These are phyloP conservation scores for Bipolaris sorokiniana DNA, from an alignment of 2,329 filamentous ascomycete species.

Conservation along the genomic window DNA sequence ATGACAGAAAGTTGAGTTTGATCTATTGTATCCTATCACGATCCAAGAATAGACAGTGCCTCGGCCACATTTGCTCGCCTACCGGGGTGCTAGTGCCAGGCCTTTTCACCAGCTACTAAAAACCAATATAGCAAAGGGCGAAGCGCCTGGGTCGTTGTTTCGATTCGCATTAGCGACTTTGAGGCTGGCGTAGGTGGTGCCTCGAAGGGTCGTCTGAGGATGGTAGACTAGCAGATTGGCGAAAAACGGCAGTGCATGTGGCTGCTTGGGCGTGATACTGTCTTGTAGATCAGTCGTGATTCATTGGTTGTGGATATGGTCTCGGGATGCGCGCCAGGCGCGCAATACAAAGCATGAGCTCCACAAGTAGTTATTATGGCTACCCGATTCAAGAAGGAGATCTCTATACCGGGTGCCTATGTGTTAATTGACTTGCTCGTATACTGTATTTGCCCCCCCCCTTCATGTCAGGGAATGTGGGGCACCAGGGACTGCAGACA, in stretches of 20 bases:
- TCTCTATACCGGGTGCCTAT: conserved; percentile 31
- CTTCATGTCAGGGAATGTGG: conserved; percentile 32
- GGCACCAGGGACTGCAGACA: conserved; percentile 25
- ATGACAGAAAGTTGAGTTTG: conserved; percentile 28
- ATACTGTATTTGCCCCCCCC: conserved; percentile 30
- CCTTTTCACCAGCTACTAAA: conserved; percentile 27
- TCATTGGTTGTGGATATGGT: conserved; percentile 37
- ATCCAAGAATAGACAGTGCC: conserved; percentile 22
- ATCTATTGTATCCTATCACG: conserved; percentile 38
- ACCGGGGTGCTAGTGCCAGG: conserved; percentile 28
- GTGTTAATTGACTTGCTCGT: conserved; percentile 48
- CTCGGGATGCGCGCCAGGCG: conserved; percentile 20
- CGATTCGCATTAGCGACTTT: conserved; percentile 14
- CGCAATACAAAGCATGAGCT: conserved; percentile 29
- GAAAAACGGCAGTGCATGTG: conserved; percentile 46
- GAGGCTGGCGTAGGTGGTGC: conserved; percentile 12
- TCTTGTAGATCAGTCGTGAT: conserved; percentile 42
- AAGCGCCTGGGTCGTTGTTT: conserved; percentile 13
- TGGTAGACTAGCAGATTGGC: conserved; percentile 30
- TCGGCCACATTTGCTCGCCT: conserved; percentile 20
- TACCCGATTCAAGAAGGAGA: conserved; percentile 28
- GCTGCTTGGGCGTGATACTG: conserved; percentile 30
- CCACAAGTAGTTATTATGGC: conserved; percentile 26
- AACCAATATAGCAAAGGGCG: conserved; percentile 34
- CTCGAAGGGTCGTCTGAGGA: conserved; percentile 22